Evolutionary conservation across 2,329 filamentous ascomycete species (phyloP).

Genomic region (Torrubiellomyces zombiae): DNA sequence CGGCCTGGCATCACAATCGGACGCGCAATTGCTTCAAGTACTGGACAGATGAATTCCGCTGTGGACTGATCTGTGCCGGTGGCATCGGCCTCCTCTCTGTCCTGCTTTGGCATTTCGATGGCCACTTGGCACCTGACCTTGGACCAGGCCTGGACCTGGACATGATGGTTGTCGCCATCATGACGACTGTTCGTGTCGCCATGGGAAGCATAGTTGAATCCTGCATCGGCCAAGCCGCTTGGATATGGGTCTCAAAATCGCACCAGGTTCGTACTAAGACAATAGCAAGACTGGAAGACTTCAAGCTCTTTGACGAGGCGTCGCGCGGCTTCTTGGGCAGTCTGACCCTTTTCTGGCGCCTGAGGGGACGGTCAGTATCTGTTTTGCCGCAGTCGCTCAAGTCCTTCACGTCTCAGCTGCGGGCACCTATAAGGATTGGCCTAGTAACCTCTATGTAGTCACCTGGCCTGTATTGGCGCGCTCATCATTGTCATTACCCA

Average conservation of each 20-base stretch:
- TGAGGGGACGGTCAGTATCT: slow-evolving; percentile 16
- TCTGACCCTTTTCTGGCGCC: slow-evolving; percentile 16
- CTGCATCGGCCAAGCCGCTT: slow-evolving; percentile 20
- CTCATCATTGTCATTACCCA: slow-evolving; percentile 17
- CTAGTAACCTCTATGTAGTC: slow-evolving; percentile 9
- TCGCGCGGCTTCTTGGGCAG: slow-evolving; percentile 19
- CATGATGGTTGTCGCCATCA: slow-evolving; percentile 19
- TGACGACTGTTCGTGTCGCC: slow-evolving; percentile 18
- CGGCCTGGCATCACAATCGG: slow-evolving; percentile 7
- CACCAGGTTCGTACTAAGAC: slow-evolving; percentile 14
- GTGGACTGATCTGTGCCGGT: slow-evolving; percentile 12
- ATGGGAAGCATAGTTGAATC: slow-evolving; percentile 19
- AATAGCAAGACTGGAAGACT: slow-evolving; percentile 18
- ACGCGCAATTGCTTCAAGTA: slow-evolving; percentile 16
- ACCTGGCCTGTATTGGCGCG: slow-evolving; percentile 21
- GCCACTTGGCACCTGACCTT: slow-evolving; percentile 13
- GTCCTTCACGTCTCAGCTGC: slow-evolving; percentile 4
- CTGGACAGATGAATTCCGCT: slow-evolving; percentile 21
- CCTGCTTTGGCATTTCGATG: slow-evolving; percentile 15
- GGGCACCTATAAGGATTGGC: too few relatives aligned
- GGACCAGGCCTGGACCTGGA: slow-evolving; percentile 13
- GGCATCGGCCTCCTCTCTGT: slow-evolving; percentile 12
- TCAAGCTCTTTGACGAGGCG: slow-evolving; percentile 22
- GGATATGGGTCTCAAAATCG: slow-evolving; percentile 21
- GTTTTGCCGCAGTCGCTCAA: too few relatives aligned